Conservation (phyloP, 2,329 filamentous ascomycete genomes). For the Colletotrichum incanum region DNA sequence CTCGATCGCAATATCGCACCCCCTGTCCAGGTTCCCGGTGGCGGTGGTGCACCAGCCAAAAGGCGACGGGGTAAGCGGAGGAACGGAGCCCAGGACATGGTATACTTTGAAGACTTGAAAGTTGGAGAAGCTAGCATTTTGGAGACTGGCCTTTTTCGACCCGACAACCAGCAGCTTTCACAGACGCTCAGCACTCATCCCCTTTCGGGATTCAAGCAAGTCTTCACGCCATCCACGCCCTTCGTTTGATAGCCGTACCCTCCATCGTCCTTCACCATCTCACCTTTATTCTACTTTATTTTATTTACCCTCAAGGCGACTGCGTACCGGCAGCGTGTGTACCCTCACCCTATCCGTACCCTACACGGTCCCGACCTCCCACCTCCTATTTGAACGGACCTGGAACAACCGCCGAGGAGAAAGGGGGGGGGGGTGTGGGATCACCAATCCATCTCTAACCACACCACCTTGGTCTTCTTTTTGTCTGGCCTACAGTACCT, state of each 20-base stretch:
- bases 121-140: not conserved
- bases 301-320: not conserved
- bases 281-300: not conserved
- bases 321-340: slow-evolving; percentile 1
- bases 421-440: slow-evolving; percentile 39
- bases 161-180: not conserved
- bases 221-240: not conserved
- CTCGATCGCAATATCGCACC: not conserved
- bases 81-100: not conserved
- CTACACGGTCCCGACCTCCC: slow-evolving; percentile 21
- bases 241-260: not conserved
- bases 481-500: slow-evolving; percentile 25
- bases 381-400: slow-evolving; percentile 35
- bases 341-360: not conserved
- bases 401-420: slow-evolving; percentile 27
- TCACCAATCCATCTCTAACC: slow-evolving; percentile 41
- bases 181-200: not conserved
- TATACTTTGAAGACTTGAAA: not conserved
- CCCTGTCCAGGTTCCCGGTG: slow-evolving; percentile 7
- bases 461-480: slow-evolving; percentile 37
- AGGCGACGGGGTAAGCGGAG: not conserved
- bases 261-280: not conserved
- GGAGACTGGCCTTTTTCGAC: not conserved
- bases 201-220: slow-evolving; percentile 10
- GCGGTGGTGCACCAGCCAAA: not conserved